Base-by-base conservation (phyloP, 202 grass and related monocot species). In the Panicum virgatum region DNA sequence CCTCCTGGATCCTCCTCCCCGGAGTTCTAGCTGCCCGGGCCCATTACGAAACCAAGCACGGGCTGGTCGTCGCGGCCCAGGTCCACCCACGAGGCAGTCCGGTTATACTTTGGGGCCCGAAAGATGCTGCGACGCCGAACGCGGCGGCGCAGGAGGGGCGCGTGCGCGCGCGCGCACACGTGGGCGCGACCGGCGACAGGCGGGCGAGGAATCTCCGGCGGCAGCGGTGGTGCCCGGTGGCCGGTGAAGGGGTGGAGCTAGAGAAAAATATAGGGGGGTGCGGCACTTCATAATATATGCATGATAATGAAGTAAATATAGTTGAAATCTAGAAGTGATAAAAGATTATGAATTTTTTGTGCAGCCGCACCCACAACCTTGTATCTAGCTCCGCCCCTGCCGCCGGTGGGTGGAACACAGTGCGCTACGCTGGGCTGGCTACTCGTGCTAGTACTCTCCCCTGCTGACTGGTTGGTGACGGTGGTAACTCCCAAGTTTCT, bases 401-500 rank as follows among this genome's bases (percentile, higher is more conserved):
- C n/a, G n/a, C 32, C 32, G 32, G 32, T 42, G 38, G 56, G 56
- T 59, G 56, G 2, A 5, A 11, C 51, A 66, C 76, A 79, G 62
- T 26, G 2, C 20, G 20, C 62, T 54, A 39, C 14, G 4, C 53
- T 12, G 10, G n/a, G 22, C 53, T 56, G n/a, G 22, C 53, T 56
- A 23, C 52, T 19, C 3, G 6, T 53, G 1, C 3, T 22, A 11
- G 32, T 34, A 34, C 32, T 34, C 32, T 34, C 76, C 43, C 37
- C 36, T 22, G 18, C 56, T 78, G 62, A 58, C 50, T 32, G 64
- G 65, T 80, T 69, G 50, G 78, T 80, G 78, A 69, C 25, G 78
- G 78, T 59, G 78, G 78, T 80, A 80, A 80, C 78, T 80, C 65
- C 64, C 37, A 9, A 30, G 51, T 58, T 80, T 70, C 69, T 44